Percentiles rank a stretch among this genome's conserved stretches.
These are phyloP conservation scores for Venturiaceae sp. DNA, from an alignment of 2,329 filamentous ascomycete species.

Conservation along the genomic window DNA sequence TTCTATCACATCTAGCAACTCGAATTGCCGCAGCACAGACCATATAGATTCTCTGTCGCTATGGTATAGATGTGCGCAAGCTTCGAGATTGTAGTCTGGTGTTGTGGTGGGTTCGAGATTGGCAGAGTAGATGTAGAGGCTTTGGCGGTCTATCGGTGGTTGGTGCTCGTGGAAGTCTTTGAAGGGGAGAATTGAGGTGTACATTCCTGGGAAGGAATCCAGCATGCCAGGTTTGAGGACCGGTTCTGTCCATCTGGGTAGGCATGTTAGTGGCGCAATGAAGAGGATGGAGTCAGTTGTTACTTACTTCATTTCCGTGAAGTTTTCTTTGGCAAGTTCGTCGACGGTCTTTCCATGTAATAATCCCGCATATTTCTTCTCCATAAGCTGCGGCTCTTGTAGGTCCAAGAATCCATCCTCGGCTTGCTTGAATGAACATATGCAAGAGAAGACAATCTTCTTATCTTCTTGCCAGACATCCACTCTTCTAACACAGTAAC, in stretches of 20 bases:
- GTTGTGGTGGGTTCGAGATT: neutral
- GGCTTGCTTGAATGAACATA: constrained; percentile 1
- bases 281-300: neutral
- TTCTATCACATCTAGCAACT: constrained; percentile 1
- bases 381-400: neutral
- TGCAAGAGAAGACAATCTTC: neutral
- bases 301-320: neutral
- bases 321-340: neutral
- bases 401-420: neutral
- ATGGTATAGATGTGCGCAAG: constrained; percentile 4
- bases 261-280: neutral
- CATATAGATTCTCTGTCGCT: neutral
- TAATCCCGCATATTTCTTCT: neutral
- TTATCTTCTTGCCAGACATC: neutral
- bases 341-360: neutral
- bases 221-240: neutral
- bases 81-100: constrained; percentile 2
- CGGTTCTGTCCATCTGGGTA: neutral
- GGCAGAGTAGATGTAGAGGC: neutral
- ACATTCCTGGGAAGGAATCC: neutral
- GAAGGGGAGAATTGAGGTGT: neutral
- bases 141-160: neutral
- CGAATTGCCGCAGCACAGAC: neutral
- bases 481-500: neutral
- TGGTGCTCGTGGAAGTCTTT: neutral